Evolutionary conservation across 306 rosid genomes (phyloP), one percentile per base, ranked within the genome.

Genomic region (Ammopiptanthus mongolicus): DNA sequence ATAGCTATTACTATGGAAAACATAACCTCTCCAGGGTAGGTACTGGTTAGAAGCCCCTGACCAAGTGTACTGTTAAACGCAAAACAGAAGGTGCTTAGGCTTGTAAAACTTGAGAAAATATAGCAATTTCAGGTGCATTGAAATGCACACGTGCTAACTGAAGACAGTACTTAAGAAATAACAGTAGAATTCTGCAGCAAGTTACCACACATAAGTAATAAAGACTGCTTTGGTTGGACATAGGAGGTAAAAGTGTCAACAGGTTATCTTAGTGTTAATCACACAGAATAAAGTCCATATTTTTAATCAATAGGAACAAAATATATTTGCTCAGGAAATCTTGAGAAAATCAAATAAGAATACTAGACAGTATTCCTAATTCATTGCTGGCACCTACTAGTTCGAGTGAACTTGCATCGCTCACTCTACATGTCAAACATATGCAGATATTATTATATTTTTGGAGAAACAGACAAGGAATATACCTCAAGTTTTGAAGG

Each of bases 31-130:
- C 85, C 82, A 42, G 89, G 79, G 60, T 84, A 91, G 52, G 96
- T 83, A 80, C 96, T 90, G 10, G 98, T 95, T 53, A 76, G 84
- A 78, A 95, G 97, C 63, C 97, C 97, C 80, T 91, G 96, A 50
- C 97, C 98, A 75, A 93, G 97, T 41, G 98, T 93, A 81, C 98
- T 90, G 91, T 76, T 55, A 18, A 76, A 82, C 58, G 37, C 76
- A 78, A 85, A 82, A 74, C 19, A 66, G 11, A 73, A 64, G 51
- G 25, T 22, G 18, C 61, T 74, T 25, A 76, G 66, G 60, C 42
- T 66, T 46, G 25, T 56, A 74, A 31, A 74, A 17, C n/a, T 66
- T 52, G 18, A 15, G 39, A 61, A 61, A 47, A 36, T 25, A 42
- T 25, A 25, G 59, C 42, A 77, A 71, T 57, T 67, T 71, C 25